Evolutionary conservation across 257 asterid species (phyloP).

Genomic region (Datura wrightii): DNA sequence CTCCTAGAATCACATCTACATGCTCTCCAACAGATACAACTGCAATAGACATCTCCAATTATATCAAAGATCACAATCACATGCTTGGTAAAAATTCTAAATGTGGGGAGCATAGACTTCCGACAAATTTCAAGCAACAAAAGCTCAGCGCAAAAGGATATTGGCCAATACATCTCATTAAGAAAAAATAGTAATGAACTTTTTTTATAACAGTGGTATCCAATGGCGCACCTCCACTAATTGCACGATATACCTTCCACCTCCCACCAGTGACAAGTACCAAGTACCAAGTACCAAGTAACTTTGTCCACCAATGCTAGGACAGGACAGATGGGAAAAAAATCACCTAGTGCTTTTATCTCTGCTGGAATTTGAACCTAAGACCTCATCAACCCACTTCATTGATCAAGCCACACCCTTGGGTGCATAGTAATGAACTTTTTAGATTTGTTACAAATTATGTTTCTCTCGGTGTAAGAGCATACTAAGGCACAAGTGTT

Average conservation of each 20-base stretch:
- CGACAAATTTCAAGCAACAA: neutral
- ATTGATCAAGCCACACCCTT: neutral
- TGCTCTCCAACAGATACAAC: conserved; percentile 99
- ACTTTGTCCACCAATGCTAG: neutral
- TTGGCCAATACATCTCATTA: conserved; percentile 6
- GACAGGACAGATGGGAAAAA: neutral
- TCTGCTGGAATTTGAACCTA: neutral
- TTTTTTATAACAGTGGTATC: neutral
- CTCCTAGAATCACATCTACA: conserved; percentile 92
- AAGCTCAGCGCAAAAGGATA: neutral
- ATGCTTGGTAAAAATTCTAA: neutral
- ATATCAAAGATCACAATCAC: conserved; percentile 28
- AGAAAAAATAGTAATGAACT: neutral
- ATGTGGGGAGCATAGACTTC: neutral
- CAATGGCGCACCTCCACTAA: neutral
- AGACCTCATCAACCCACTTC: neutral
- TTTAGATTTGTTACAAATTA: neutral
- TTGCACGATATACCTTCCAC: neutral
- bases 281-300: neutral
- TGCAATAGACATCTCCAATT: conserved; percentile 39
- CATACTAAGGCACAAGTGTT: conserved; percentile 11
- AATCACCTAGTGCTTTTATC: neutral
- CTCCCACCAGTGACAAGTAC: neutral
- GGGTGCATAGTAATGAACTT: conserved; percentile 4
- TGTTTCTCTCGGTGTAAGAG: conserved; percentile 16